phyloP scores from a whole-genome alignment of 495 filamentous ascomycete species.

The Ramalina peruviana region DNA sequence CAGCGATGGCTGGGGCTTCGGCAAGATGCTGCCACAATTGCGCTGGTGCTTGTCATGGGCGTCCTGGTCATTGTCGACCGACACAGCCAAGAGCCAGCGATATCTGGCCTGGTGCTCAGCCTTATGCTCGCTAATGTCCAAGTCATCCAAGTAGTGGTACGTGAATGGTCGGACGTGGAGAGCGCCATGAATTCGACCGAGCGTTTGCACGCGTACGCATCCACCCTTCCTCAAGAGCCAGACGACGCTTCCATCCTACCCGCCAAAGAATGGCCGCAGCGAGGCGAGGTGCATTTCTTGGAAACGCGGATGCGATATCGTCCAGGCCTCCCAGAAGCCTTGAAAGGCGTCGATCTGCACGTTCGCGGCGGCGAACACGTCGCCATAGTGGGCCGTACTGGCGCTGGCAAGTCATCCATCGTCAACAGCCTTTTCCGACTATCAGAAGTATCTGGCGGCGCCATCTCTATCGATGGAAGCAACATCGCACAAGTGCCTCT shows the following conservation, averaged over 20 bases:
- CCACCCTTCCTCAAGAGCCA: slow-evolving; percentile 1
- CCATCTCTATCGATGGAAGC: slow-evolving; percentile 17
- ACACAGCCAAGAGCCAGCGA: slow-evolving; percentile 34
- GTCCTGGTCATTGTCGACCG: slow-evolving; percentile 33
- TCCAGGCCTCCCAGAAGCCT: slow-evolving; percentile 3
- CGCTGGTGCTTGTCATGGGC: slow-evolving; percentile 39
- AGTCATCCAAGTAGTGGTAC: slow-evolving; percentile 28
- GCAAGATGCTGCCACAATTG: slow-evolving; percentile 39
- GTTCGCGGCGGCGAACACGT: slow-evolving; percentile 19
- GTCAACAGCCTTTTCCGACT: slow-evolving; percentile 19
- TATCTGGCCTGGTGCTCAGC: slow-evolving; percentile 52
- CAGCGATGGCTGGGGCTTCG: slow-evolving; percentile 64
- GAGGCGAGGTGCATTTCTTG: slow-evolving; percentile 17
- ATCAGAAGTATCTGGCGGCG: slow-evolving; percentile 16
- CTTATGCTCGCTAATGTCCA: slow-evolving; percentile 40
- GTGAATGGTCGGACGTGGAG: slow-evolving; percentile 49
- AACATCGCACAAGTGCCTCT: slow-evolving; percentile 14
- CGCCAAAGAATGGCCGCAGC: slow-evolving; percentile 16
- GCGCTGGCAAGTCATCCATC: slow-evolving; percentile 23
- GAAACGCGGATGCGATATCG: slow-evolving; percentile 17
- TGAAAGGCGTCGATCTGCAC: slow-evolving; percentile 16
- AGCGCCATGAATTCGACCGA: slow-evolving; percentile 57
- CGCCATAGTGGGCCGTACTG: slow-evolving; percentile 24
- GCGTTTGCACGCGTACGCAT: slow-evolving; percentile 45
- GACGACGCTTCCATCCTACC: not conserved